Evolutionary conservation across 139 green algal species (phyloP).

Genomic region (Coccomyxa sp.): DNA sequence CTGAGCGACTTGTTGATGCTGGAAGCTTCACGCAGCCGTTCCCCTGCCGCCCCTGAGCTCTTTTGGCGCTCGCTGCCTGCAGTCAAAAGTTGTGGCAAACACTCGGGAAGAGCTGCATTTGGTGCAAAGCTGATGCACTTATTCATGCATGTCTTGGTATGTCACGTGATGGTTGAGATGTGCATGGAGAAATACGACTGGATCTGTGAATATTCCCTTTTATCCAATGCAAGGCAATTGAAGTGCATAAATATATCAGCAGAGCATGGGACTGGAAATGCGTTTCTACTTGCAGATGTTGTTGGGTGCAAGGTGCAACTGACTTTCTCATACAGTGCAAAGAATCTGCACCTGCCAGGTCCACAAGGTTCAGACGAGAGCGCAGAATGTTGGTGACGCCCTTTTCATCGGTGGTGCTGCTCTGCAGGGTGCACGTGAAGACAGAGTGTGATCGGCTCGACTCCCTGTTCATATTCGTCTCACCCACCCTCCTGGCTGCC

Average conservation of each 20-base stretch:
- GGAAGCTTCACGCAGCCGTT: conserved; percentile 87
- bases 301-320: not conserved
- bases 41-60: conserved; percentile 64
- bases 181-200: no score
- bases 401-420: conserved; percentile 24
- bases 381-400: conserved; percentile 57
- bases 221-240: no score
- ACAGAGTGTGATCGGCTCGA: conserved; percentile 86
- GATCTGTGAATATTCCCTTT: no score
- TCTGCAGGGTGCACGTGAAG: conserved; percentile 74
- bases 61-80: conserved; percentile 85
- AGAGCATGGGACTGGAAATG: no score
- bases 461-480: conserved; percentile 85
- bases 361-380: conserved; percentile 87
- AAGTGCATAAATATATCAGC: no score
- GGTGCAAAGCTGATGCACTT: not conserved
- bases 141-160: not conserved
- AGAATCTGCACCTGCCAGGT: conserved; percentile 72
- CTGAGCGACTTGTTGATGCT: conserved; percentile 96
- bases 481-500: conserved; percentile 62
- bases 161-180: not conserved
- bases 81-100: not conserved
- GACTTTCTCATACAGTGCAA: not conserved
- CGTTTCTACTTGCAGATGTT: no score
- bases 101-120: not conserved